Evolutionary conservation across 2,329 filamentous ascomycete species (phyloP).

Genomic region (Phaeosphaeriaceae sp.): DNA sequence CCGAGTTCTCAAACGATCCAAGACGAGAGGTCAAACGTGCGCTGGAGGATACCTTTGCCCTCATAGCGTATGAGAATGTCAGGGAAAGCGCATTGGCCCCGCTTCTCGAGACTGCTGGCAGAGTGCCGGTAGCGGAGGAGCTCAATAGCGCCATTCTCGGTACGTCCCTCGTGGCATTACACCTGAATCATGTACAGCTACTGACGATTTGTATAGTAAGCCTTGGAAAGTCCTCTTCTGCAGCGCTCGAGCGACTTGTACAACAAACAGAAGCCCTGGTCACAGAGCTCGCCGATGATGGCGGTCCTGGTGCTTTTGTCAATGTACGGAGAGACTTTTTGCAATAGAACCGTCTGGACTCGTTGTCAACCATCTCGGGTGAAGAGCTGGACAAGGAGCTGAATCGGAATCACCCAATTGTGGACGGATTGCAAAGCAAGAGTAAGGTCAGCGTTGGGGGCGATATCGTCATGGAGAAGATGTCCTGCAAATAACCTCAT

Average conservation of each 20-base stretch:
- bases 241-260: conserved; percentile 83
- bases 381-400: too few species aligned
- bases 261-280: conserved; percentile 87
- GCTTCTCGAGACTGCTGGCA: conserved; percentile 76
- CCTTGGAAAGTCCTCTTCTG: conserved; percentile 85
- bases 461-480: background rate
- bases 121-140: conserved; percentile 85
- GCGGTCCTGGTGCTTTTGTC: conserved; percentile 83
- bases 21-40: conserved; percentile 74
- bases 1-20: conserved; percentile 77
- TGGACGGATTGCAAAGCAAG: too few species aligned
- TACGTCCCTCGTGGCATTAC: conserved; percentile 47
- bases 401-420: too few species aligned
- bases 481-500: background rate
- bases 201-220: conserved; percentile 67
- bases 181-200: background rate
- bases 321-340: conserved; percentile 61
- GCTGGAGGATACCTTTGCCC: conserved; percentile 83
- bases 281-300: conserved; percentile 80
- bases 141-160: conserved; percentile 91
- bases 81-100: conserved; percentile 77
- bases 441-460: background rate
- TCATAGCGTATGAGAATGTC: conserved; percentile 87
- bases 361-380: too few species aligned
- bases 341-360: conserved; percentile 22